Evolutionary conservation across 2,329 filamentous ascomycete genomes (phyloP), one percentile per base, ranked within the genome.

Genomic region (Ophiostoma sp.): DNA sequence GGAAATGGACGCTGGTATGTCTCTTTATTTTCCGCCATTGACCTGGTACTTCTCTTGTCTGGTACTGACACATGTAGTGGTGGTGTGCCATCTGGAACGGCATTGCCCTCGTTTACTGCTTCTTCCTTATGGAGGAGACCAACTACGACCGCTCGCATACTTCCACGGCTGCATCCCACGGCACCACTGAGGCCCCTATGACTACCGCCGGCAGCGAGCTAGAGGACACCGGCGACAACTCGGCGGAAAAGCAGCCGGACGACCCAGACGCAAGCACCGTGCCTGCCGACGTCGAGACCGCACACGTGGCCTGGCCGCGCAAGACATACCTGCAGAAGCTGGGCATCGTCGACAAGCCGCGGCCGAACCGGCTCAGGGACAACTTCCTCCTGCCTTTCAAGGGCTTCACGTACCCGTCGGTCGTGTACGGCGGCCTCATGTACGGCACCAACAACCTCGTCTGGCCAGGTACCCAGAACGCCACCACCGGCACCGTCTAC

Each of bases 51-150:
- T 27, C 27, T 27, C 27, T 27, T 27, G 27, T 27, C 27, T 27
- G 27, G 27, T 27, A 27, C 27, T 27, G 27, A 27, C 27, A 1
- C 27, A 27, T 27, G 27, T 27, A 27, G 75, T 81, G 82, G 72
- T 85, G 83, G 78, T 81, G 81, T 45, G 82, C 84, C 4, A 86
- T 88, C 40, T 80, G 87, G 71, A 75, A 77, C 4, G 83, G 76
- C 0, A 75, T 81, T 1, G 78, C 76, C 6, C 81, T 83, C 45
- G 72, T 87, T n/a, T 79, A 85, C 71, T 75, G 83, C 1, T 86
- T 86, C 76, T 83, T 87, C 72, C 81, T 83, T 74, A 81, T 86
- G 78, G 85, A 87, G 74, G 85, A 87, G 74, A 86, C 85, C 5
- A 87, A 84, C 73, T 86, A 82, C 73, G 75, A 77, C 66, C 79